Base-by-base conservation (phyloP, 306 rosid genomes). In the Pyrus communis region DNA sequence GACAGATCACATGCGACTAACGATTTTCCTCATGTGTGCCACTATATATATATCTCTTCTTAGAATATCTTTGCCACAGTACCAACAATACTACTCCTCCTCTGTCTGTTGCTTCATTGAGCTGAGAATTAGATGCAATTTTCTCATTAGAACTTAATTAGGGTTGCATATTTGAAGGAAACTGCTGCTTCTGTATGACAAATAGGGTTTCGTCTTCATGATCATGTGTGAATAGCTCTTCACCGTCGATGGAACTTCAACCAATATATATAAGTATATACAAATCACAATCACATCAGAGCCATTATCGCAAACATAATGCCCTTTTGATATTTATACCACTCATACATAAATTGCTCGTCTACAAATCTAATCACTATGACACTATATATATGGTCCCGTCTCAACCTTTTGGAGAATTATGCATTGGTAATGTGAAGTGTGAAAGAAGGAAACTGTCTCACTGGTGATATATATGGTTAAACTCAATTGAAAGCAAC, bases 1-100 rank as follows among this genome's bases (percentile, higher is more conserved):
- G 74, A 80, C 82, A 88, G 72, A 52, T 30, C 87, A 88, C 87
- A 85, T 86, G 91, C 75, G 69, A 76, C 75, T 80, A 61, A 84
- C 77, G 80, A 88, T 84, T 78, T 87, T 79, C 55, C 82, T 77
- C 80, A 12, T 80, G 77, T 78, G 27, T 76, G 31, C 66, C 78
- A 73, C 72, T 46, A 74, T 67, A 61, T 67, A 61, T 60, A 60
- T 46, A 15, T 49, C 18, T 43, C 3, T 49, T 49, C 55, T 49
- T 49, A 49, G 17, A 15, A 15, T 49, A 5, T 49, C 55, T 49
- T 49, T 49, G 21, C 55, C 21, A 15, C 55, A 49, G 19, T 49
- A 49, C 21, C 55, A 49, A 49, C 21, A 4, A 4, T 49, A 49
- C 3, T 9, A 49, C 55, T 18, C 21, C 55, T 49, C 6, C 55